Base-by-base conservation (phyloP, 2,329 filamentous ascomycete genomes). In the Aspergillus chevalieri region DNA sequence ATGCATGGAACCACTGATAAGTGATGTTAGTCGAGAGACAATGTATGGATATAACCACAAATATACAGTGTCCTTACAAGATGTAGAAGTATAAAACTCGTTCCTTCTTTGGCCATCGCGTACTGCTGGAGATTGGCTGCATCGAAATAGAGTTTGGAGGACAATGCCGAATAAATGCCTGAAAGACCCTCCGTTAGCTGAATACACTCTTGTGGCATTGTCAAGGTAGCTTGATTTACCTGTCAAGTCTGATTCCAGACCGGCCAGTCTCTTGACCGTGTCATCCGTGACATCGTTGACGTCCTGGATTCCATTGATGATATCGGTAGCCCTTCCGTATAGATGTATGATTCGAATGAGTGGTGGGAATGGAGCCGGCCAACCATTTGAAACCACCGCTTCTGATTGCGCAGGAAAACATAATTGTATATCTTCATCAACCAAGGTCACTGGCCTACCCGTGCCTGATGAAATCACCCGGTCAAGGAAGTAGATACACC, bases 401-500 rank as follows among this genome's bases (percentile, higher is more conserved):
- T 83, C 77, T 22, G 76, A 74, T 43, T 81, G 65, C 4, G 76
- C 73, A 3, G 80, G 80, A 43, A 94, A 86, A 1, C 81, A 80
- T 6, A 94, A 77, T 65, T 94, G 90, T 56, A 92, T 91, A 57
- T 94, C 89, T 52, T 88, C 85, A 62, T 94, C 88, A 44, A 86
- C 83, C 26, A 95, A 77, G 0, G 89, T 94, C 9, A 92, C 89
- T 0, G 89, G 86, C 14, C 89, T 79, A 8, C 90, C 90, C 0
- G 89, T 93, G 0, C 89, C 89, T 0, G 87, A 92, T 0, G 89
- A 94, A 22, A 95, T 92, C 53, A 92, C 85, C 17, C 89, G 80
- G 61, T 95, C 89, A 1, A 95, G 78, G 56, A 94, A 85, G 66
- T 94, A 94, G 9, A 95, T 86, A 3, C 88, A 85, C 89, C 89